Evolutionary conservation across 148 eudicot genomes (phyloP).

Genomic region (Rhododendron ferrugineum): DNA sequence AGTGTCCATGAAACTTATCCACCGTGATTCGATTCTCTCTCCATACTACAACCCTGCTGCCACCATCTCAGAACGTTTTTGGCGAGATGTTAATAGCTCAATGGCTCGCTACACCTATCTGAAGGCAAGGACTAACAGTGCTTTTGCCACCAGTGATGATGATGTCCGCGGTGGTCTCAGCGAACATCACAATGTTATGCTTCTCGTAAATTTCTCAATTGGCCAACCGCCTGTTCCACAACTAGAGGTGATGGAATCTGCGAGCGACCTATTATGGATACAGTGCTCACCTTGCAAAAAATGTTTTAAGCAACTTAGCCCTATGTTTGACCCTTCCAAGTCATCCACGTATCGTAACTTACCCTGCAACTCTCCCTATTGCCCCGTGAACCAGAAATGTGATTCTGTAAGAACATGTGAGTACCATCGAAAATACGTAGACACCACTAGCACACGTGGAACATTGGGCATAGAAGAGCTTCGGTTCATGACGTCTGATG

Average conservation of each 20-base stretch:
- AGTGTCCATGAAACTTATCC: constrained; percentile 6
- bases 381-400: background rate
- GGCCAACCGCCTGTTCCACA: constrained; percentile 23
- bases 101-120: background rate
- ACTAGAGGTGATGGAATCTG: constrained; percentile 16
- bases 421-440: background rate
- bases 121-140: background rate
- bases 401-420: too few species aligned
- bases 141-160: background rate
- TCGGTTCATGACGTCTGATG: constrained; percentile 13
- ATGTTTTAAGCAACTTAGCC: background rate
- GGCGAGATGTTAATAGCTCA: background rate
- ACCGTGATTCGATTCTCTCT: background rate
- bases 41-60: constrained; percentile 2
- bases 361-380: background rate
- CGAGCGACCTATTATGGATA: constrained; percentile 21
- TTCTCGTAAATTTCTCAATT: constrained; percentile 16
- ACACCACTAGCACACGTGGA: constrained; percentile 4
- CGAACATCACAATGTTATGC: background rate
- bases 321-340: constrained; percentile 13
- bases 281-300: constrained; percentile 11
- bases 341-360: constrained; percentile 1
- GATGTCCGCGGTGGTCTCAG: background rate
- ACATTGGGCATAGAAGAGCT: constrained; percentile 19
- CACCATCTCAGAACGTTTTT: background rate